Conservation (phyloP, 148 eudicot genomes). For the Rheum nobile region DNA sequence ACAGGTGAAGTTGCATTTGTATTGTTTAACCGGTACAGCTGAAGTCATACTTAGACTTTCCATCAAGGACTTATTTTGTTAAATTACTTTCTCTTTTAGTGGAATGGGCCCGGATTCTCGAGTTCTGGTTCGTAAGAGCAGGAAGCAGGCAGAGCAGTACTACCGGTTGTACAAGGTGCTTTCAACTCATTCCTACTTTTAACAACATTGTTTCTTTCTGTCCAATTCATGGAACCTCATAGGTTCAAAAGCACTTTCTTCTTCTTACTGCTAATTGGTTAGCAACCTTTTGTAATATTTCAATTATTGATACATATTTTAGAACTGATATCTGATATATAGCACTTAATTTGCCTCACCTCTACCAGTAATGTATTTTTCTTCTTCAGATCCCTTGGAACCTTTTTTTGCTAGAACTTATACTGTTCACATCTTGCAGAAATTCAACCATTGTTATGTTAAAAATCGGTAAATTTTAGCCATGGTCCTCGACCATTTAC, state of each 20-base stretch:
- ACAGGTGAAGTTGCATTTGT: conserved; percentile 42
- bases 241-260: neutral
- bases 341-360: neutral
- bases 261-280: neutral
- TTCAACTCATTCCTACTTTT: neutral
- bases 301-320: neutral
- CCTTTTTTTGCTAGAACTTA: neutral
- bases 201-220: too few species aligned
- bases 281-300: too few species aligned
- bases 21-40: neutral
- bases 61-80: neutral
- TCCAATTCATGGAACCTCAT: too few species aligned
- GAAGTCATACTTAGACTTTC: neutral
- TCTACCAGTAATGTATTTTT: neutral
- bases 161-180: conserved; percentile 69
- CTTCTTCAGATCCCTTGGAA: neutral
- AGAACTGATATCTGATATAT: neutral
- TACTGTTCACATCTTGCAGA: neutral
- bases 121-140: conserved; percentile 88
- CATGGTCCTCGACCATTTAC: neutral
- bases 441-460: neutral
- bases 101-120: conserved; percentile 99
- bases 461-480: neutral
- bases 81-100: conserved; percentile 27
- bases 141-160: conserved; percentile 98